Evolutionary conservation across 495 filamentous ascomycete genomes (phyloP), one percentile per base, ranked within the genome.

Genomic region (Aspergillus homomorphus): DNA sequence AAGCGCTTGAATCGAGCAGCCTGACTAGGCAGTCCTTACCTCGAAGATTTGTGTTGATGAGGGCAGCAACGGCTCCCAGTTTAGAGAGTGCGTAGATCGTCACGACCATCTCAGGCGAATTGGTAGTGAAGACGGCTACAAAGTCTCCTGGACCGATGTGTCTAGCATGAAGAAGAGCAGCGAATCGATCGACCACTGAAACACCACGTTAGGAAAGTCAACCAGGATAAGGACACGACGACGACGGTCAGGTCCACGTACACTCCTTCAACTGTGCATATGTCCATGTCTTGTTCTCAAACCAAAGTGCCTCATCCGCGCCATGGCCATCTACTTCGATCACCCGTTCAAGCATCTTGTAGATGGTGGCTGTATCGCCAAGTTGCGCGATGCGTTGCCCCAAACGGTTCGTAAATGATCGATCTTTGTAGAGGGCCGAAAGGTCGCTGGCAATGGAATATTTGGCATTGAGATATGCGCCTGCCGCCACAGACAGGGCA

Each of bases 31-130:
- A 18, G n/a, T 69, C 44, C 83, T 38, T 81, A 58, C 87, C 89
- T 15, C 82, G 81, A 21, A 98, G 72, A 62, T 96, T 97, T 64
- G 91, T 95, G 69, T 98, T 98, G 66, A 98, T 86, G 63, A 96
- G 89, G 3, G 93, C 92, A 19, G 92, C 88, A 33, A 83, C 85
- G 0, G 89, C 91, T 1, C 94, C 94, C 24, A 97, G 77, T 15
- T 87, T 85, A 80, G 92, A 95, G 26, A 96, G 69, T 0, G 88
- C 94, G 49, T 94, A 84, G 71, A 87, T 84, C 3, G 89, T 54
- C 66, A 95, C 89, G 2, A 96, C 70, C 70, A 96, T 92, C 30
- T 86, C 80, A 9, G 90, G 88, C n/a, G 84, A 89, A 66, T 98
- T 98, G 19, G 73, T 77, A 12, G 69, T 79, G 57, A 77, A 82